These are phyloP conservation scores for Saccharomycopsis crataegensis DNA, from an alignment of 1,139 yeast species.

Conservation along the genomic window DNA sequence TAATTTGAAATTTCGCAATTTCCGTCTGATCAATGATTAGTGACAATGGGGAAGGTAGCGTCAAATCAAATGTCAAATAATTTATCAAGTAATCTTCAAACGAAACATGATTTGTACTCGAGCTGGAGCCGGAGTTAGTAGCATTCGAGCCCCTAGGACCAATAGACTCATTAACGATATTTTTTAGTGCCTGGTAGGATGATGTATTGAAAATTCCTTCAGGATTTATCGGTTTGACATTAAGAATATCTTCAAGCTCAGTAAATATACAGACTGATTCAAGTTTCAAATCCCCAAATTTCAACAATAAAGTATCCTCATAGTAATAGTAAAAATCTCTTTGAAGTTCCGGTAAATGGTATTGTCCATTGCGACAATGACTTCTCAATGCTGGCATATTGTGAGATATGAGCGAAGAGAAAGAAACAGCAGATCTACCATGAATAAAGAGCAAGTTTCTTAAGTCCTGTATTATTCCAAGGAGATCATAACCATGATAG, in stretches of 20 bases:
- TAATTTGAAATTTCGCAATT: conserved; percentile 69
- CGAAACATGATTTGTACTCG: background rate
- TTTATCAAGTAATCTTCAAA: conserved; percentile 30
- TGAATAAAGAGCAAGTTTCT: conserved; percentile 51
- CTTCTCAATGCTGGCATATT: conserved; percentile 32
- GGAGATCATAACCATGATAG: conserved; percentile 53
- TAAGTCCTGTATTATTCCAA: conserved; percentile 39
- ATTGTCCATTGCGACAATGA: conserved; percentile 21
- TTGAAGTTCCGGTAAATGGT: conserved; percentile 30
- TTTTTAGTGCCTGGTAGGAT: conserved; percentile 17
- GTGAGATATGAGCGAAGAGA: conserved; percentile 26
- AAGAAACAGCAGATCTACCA: conserved; percentile 36
- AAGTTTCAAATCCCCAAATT: conserved; percentile 27
- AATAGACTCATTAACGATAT: conserved; percentile 11
- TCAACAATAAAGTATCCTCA: background rate
- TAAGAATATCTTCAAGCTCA: conserved; percentile 57
- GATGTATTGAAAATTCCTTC: conserved; percentile 34
- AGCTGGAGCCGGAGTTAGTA: background rate
- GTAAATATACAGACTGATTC: conserved; percentile 41
- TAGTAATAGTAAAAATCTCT: conserved; percentile 22
- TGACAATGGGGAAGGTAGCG: conserved; percentile 82
- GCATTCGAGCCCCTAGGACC: background rate
- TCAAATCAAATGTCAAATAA: conserved; percentile 57
- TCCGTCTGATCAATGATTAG: conserved; percentile 64
- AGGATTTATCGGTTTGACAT: conserved; percentile 57